Conservation (phyloP, 441 rosid genomes). For the Arabidopsis lyrata region DNA sequence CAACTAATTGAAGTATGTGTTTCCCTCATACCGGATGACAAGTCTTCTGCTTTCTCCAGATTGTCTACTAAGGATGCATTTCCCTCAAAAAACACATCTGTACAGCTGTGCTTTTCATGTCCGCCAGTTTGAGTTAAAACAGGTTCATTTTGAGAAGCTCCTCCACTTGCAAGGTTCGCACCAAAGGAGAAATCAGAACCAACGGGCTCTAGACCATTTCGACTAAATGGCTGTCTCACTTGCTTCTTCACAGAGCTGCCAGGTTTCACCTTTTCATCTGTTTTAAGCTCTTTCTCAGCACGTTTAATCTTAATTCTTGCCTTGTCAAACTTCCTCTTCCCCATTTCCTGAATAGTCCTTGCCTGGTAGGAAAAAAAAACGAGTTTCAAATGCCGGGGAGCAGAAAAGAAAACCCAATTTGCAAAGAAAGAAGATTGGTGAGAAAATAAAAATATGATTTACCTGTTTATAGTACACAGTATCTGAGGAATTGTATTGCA, state of each 20-base stretch:
- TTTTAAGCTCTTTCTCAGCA: slow-evolving; percentile 63
- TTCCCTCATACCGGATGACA: slow-evolving; percentile 57
- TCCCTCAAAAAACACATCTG: slow-evolving; percentile 57
- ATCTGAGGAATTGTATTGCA: slow-evolving; percentile 86
- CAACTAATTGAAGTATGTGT: too few relatives aligned
- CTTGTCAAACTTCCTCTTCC: slow-evolving; percentile 76
- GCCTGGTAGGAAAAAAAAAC: slow-evolving; percentile 56
- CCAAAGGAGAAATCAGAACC: slow-evolving; percentile 63
- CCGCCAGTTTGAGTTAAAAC: slow-evolving; percentile 51
- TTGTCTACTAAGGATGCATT: slow-evolving; percentile 52
- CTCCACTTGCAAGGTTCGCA: slow-evolving; percentile 58
- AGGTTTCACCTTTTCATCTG: slow-evolving; percentile 61
- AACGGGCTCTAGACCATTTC: slow-evolving; percentile 53
- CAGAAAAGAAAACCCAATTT: neutral
- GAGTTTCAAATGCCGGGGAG: slow-evolving; percentile 31
- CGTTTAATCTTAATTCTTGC: slow-evolving; percentile 64
- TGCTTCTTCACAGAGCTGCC: slow-evolving; percentile 63
- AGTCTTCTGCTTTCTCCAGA: slow-evolving; percentile 73
- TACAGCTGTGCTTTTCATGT: slow-evolving; percentile 57
- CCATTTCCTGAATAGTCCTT: slow-evolving; percentile 80
- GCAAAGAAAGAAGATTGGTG: slow-evolving; percentile 12
- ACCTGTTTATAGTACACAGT: slow-evolving; percentile 89
- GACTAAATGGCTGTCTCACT: slow-evolving; percentile 52
- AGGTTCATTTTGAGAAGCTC: slow-evolving; percentile 56
- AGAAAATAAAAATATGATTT: slow-evolving; percentile 18